Evolutionary conservation across 805 yeast genomes (phyloP).

Genomic region (Starmerella tilneyi): DNA sequence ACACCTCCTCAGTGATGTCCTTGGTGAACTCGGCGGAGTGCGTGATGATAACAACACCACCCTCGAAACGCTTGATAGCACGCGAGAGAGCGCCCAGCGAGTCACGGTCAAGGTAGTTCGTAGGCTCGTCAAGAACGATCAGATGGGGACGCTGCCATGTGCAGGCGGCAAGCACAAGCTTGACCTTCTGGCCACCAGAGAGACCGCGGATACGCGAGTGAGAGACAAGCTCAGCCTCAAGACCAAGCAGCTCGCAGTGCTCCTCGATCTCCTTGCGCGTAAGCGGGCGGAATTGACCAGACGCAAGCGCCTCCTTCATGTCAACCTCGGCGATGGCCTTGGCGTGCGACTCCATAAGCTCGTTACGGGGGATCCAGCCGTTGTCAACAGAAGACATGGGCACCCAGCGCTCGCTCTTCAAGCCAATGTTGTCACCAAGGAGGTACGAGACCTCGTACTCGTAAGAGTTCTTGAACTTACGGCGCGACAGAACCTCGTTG

Average conservation of each 20-base stretch:
- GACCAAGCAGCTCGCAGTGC: slow-evolving; percentile 97
- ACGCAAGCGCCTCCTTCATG: slow-evolving; percentile 99
- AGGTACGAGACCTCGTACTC: slow-evolving; percentile 98
- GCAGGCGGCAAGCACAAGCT: slow-evolving; percentile 98
- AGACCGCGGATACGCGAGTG: slow-evolving; percentile 99
- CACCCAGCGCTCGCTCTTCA: slow-evolving; percentile 98
- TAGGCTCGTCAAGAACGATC: slow-evolving; percentile 99
- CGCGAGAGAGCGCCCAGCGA: slow-evolving; percentile 98
- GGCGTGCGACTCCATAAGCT: slow-evolving; percentile 90
- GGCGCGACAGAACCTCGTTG: slow-evolving; percentile 85
- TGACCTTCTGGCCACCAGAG: slow-evolving; percentile 99
- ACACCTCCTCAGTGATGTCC: slow-evolving; percentile 98
- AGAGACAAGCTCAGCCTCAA: slow-evolving; percentile 97
- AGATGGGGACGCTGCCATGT: slow-evolving; percentile 99
- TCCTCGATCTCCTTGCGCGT: slow-evolving; percentile 99
- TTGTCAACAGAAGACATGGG: slow-evolving; percentile 99
- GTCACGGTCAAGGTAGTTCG: slow-evolving; percentile 98
- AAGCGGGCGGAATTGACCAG: slow-evolving; percentile 99
- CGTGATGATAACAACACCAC: slow-evolving; percentile 99
- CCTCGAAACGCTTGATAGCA: slow-evolving; percentile 97
- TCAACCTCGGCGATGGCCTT: slow-evolving; percentile 99
- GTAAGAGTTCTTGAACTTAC: slow-evolving; percentile 99
- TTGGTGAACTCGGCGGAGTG: slow-evolving; percentile 99
- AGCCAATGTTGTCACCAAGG: slow-evolving; percentile 97
- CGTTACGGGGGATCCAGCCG: slow-evolving; percentile 99